phyloP scores from a whole-genome alignment of 164 flowering plant genomes.

The Hamamelis virginiana region DNA sequence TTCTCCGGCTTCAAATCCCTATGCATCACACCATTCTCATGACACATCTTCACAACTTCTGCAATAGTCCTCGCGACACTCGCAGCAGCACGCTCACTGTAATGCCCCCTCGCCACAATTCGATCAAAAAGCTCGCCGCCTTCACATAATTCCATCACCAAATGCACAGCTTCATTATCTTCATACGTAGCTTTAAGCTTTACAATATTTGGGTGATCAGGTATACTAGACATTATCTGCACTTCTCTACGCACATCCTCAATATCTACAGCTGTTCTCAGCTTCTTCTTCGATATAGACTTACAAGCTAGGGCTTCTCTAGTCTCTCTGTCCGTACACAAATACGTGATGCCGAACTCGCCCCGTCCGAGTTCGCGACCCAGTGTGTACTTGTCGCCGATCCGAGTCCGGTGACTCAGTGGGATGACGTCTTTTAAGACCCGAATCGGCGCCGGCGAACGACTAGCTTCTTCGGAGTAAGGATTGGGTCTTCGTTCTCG shows the following conservation, averaged over 20 bases:
- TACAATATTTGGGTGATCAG: conserved; percentile 80
- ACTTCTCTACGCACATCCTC: conserved; percentile 94
- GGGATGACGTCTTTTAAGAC: conserved; percentile 76
- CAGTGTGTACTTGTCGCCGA: conserved; percentile 78
- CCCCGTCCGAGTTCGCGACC: conserved; percentile 96
- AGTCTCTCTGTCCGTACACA: conserved; percentile 82
- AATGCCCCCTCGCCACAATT: conserved; percentile 92
- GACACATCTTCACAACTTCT: conserved; percentile 95
- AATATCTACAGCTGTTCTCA: conserved; percentile 78
- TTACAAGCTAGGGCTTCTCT: conserved; percentile 77
- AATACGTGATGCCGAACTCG: conserved; percentile 90
- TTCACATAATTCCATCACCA: conserved; percentile 98
- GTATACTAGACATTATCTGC: conserved; percentile 79
- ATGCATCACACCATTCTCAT: conserved; percentile 87
- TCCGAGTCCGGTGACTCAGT: conserved; percentile 49
- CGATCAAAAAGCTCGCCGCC: conserved; percentile 96
- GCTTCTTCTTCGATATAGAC: conserved; percentile 88
- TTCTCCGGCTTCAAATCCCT: conserved; percentile 96
- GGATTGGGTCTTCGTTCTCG: conserved; percentile 56
- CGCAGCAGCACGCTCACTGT: conserved; percentile 90
- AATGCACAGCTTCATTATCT: conserved; percentile 79
- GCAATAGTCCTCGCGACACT: conserved; percentile 71
- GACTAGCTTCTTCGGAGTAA: conserved; percentile 36
- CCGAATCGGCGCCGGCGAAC: conserved; percentile 62
- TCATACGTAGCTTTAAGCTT: conserved; percentile 78